Base-by-base conservation (phyloP, 2,329 filamentous ascomycete species). In the Nothophoma quercina region DNA sequence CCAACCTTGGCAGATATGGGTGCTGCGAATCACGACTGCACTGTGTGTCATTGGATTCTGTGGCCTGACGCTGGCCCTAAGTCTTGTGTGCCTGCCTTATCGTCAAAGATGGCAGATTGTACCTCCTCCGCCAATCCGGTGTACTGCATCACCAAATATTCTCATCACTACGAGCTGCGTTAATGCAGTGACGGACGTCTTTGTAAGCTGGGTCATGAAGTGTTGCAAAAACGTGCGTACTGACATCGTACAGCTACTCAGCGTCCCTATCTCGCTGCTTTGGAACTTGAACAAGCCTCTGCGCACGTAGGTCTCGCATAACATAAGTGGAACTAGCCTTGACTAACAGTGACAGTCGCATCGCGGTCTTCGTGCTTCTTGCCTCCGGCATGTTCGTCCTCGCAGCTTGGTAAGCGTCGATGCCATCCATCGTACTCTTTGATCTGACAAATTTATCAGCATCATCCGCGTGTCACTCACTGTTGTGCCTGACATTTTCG, bases 201-300 rank as follows among this genome's bases (percentile, higher is more conserved):
- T 58, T 9, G 49, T 60, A 26, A 4, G 45, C 22, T 21, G 18
- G 10, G 6, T 23, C 9, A 7, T n/a, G n/a, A n/a, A n/a, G n/a
- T n/a, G n/a, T n/a, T 42, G 8, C 29, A n/a, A n/a, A n/a, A n/a
- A n/a, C n/a, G n/a, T n/a, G 8, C 40, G 25, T 8, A 5, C 30
- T 45, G 18, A 41, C 8, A 7, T 1, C 1, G 5, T 15, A 2
- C 18, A 55, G 51, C 26, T 55, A 5, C 51, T 60, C 12, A 47
- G 51, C 13, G 52, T 58, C 6, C 57, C 57, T 3, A 18, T 58
- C 22, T 56, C 57, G 3, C 39, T 60, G n/a, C 40, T 60, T 5
- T 60, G 57, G 58, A 56, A 56, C 2, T 32, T 60, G 8, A 43
- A 53, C 3, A 58, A 51, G 7, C 58, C 58, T 2, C 16, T 60